Base-by-base conservation (phyloP, 2,329 filamentous ascomycete genomes). In the Pezicula carpinea region DNA sequence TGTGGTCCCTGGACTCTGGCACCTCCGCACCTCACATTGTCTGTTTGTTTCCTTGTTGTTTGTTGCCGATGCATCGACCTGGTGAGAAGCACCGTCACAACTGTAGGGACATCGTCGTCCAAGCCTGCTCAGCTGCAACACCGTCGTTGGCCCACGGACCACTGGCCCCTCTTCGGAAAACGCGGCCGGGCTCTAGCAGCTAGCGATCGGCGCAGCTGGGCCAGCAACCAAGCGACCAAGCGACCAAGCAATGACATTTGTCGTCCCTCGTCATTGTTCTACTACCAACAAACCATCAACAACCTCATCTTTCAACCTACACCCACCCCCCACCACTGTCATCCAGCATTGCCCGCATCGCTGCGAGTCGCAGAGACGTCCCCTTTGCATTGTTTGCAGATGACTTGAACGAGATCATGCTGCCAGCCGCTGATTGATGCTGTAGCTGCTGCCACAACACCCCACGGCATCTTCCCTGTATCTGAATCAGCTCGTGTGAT, bases 401-500 rank as follows among this genome's bases (percentile, higher is more conserved):
- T 55, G 52, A 52, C 53, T 44, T 44, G 55, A 57, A 51, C 8
- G 26, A 23, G 38, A 54, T 56, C 55, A 50, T 46, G 48, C 48
- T 34, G 15, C 44, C 47, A 44, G 45, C 47, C 43, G 39, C 53
- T 56, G 57, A 57, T 53, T 52, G 51, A 43, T 44, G 26, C 11
- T 34, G 43, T 44, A 32, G 26, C 26, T 29, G 43, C 23, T 36
- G 43, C 43, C 43, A 36, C 34, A 44, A n/a, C 39, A n/a, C 21
- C 34, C 41, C 21, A 34, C 34, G 36, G 14, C 17, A 18, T 38
- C 53, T 52, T 53, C 19, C 35, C 33, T 44, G 22, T 50, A 51
- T 53, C 44, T 47, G 50, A 48, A 45, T 40, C 47, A 35, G 52
- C 51, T 52, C 53, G 54, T 53, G 53, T 55, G 50, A 51, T 53